A percentile compares a stretch with the other conserved stretches of the same genome.
Conservation (phyloP, 108 stramenopile species). For the Cyclotella kingstonii region DNA sequence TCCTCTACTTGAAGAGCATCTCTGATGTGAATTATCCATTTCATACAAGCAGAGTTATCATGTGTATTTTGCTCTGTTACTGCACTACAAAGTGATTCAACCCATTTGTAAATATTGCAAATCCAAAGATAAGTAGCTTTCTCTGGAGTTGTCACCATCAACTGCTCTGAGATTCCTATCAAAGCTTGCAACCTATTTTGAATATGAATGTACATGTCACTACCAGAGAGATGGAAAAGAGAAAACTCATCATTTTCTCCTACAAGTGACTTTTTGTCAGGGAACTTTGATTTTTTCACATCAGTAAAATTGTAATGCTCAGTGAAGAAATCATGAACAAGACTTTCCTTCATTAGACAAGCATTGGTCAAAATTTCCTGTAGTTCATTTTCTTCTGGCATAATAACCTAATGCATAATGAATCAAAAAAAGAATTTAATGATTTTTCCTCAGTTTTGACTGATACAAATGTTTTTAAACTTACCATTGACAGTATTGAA, state of each 20-base stretch:
- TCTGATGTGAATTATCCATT: constrained; percentile 21
- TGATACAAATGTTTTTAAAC: constrained; percentile 7
- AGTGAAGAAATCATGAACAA: constrained; percentile 49
- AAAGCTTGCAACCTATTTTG: constrained; percentile 40
- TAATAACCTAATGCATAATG: constrained; percentile 39
- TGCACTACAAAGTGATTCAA: constrained; percentile 43
- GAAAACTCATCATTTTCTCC: constrained; percentile 63
- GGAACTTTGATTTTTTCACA: constrained; percentile 60
- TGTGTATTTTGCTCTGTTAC: constrained; percentile 30
- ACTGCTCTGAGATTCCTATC: constrained; percentile 36
- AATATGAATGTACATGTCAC: constrained; percentile 52
- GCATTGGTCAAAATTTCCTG: constrained; percentile 39
- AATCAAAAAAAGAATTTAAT: background rate
- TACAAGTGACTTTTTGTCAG: constrained; percentile 57
- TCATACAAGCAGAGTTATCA: constrained; percentile 11
- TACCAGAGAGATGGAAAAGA: constrained; percentile 63
- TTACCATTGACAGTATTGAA: constrained; percentile 34
- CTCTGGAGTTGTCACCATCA: constrained; percentile 62
- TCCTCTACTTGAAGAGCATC: constrained; percentile 44
- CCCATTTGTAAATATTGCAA: constrained; percentile 58
- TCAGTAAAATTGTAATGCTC: constrained; percentile 51
- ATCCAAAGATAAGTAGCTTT: constrained; percentile 80
- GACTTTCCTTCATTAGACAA: constrained; percentile 44
- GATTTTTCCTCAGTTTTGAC: background rate
- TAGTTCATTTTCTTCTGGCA: constrained; percentile 56